Percentiles rank a stretch among this genome's conserved stretches.
Evolutionary conservation across 345 rosid genomes (phyloP).

Genomic region (Balakata baccata): DNA sequence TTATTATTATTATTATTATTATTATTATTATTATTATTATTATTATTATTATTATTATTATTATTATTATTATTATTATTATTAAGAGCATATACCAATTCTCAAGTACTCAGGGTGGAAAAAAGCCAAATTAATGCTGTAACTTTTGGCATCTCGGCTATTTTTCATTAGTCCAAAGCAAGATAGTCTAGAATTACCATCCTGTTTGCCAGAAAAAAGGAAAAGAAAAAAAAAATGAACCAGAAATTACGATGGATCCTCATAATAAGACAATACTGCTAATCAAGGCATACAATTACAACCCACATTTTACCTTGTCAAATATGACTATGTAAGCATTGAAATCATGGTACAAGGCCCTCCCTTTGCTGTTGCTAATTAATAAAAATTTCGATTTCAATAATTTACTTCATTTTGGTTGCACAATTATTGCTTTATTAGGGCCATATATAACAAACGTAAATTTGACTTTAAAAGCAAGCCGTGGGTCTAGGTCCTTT

Average conservation of each 20-base stretch:
- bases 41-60: too few relatives aligned
- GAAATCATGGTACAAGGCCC: constrained; percentile 93
- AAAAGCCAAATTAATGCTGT: constrained; percentile 92
- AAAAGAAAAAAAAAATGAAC: not conserved
- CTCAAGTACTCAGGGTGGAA: constrained; percentile 95
- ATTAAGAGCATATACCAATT: constrained; percentile 50
- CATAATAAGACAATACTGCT: not conserved
- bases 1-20: too few relatives aligned
- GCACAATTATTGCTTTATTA: too few relatives aligned
- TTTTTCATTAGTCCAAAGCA: constrained; percentile 96
- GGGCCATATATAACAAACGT: too few relatives aligned
- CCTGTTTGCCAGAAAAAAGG: constrained; percentile 64
- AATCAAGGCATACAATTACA: not conserved
- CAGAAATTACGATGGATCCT: not conserved
- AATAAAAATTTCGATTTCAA: too few relatives aligned
- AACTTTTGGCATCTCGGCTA: constrained; percentile 90
- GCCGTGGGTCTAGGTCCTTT: too few relatives aligned
- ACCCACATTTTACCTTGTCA: constrained; percentile 53
- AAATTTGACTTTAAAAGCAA: too few relatives aligned
- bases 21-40: too few relatives aligned
- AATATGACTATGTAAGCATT: constrained; percentile 90
- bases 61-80: too few relatives aligned
- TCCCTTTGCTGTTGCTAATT: constrained; percentile 78
- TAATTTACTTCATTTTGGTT: too few relatives aligned
- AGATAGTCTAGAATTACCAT: constrained; percentile 86